These are phyloP conservation scores for Pseudogymnoascus sp. DNA, from an alignment of 2,329 filamentous ascomycete genomes.

Conservation along the genomic window DNA sequence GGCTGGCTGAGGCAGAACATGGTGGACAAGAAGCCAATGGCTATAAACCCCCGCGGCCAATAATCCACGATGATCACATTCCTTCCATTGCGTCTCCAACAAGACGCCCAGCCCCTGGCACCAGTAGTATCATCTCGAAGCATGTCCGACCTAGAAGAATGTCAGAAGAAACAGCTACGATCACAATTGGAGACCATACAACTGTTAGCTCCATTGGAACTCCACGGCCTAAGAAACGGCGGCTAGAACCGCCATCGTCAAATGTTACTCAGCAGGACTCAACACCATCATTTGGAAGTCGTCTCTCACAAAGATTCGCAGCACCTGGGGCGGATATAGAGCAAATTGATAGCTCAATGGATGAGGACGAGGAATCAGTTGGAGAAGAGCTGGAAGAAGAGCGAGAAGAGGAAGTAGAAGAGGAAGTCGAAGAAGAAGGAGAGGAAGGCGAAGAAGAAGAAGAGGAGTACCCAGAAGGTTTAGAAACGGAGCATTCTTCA, in stretches of 20 bases:
- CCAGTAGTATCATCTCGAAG: slow-evolving; percentile 19
- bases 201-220: slow-evolving; percentile 26
- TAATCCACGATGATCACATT: not conserved
- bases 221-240: slow-evolving; percentile 20
- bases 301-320: slow-evolving; percentile 25
- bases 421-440: slow-evolving; percentile 10
- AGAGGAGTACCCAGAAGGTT: slow-evolving; percentile 9
- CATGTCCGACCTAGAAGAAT: slow-evolving; percentile 17
- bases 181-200: slow-evolving; percentile 28
- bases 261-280: slow-evolving; percentile 6
- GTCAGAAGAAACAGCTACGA: slow-evolving; percentile 26
- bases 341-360: not conserved
- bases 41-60: slow-evolving; percentile 3
- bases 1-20: slow-evolving; percentile 23
- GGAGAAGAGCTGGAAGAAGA: slow-evolving; percentile 13
- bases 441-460: slow-evolving; percentile 11
- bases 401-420: slow-evolving; percentile 16
- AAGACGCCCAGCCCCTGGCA: not conserved
- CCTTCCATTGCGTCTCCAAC: slow-evolving; percentile 6
- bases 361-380: slow-evolving; percentile 9
- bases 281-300: slow-evolving; percentile 25
- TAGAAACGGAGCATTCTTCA: not conserved
- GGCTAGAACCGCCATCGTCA: slow-evolving; percentile 10
- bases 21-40: not conserved
- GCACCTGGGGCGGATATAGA: slow-evolving; percentile 17